phyloP scores from a whole-genome alignment of 164 flowering plant species.

The Chloranthus sessilifolius region DNA sequence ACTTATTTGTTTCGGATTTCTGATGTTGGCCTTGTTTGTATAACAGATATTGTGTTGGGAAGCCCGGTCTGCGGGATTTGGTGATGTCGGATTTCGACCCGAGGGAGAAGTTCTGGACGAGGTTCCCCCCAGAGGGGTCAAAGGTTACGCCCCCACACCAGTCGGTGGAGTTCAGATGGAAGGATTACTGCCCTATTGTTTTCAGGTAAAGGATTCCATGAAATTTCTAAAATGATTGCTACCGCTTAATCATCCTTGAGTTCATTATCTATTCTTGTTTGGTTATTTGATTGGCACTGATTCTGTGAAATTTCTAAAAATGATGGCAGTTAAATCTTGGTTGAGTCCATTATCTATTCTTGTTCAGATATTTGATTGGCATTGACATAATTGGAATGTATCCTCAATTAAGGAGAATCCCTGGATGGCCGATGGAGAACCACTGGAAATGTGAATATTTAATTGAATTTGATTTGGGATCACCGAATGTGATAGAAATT shows the following conservation, averaged over 20 bases:
- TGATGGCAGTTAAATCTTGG: background rate
- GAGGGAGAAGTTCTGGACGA: slow-evolving; percentile 34
- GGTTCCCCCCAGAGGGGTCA: slow-evolving; percentile 44
- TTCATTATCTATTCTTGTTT: slow-evolving; percentile 7
- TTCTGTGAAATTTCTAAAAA: slow-evolving; percentile 16
- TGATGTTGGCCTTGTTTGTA: too few relatives aligned
- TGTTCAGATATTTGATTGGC: too few relatives aligned
- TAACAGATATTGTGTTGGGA: slow-evolving; percentile 26
- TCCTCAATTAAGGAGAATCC: too few relatives aligned
- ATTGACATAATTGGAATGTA: too few relatives aligned
- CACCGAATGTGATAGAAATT: too few relatives aligned
- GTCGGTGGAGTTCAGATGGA: slow-evolving; percentile 47
- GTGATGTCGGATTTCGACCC: slow-evolving; percentile 35
- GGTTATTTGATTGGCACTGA: slow-evolving; percentile 74
- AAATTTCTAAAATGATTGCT: background rate
- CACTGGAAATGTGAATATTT: too few relatives aligned
- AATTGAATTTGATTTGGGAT: too few relatives aligned
- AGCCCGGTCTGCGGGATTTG: slow-evolving; percentile 23
- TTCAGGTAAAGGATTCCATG: slow-evolving; percentile 29
- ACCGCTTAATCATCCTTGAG: too few relatives aligned
- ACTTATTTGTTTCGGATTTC: background rate
- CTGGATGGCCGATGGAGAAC: too few relatives aligned
- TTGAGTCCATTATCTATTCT: too few relatives aligned
- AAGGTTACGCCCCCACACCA: slow-evolving; percentile 47
- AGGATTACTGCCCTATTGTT: slow-evolving; percentile 60